These are phyloP conservation scores for Geoglossum cookeanum DNA, from an alignment of 2,329 filamentous ascomycete genomes.

Conservation along the genomic window DNA sequence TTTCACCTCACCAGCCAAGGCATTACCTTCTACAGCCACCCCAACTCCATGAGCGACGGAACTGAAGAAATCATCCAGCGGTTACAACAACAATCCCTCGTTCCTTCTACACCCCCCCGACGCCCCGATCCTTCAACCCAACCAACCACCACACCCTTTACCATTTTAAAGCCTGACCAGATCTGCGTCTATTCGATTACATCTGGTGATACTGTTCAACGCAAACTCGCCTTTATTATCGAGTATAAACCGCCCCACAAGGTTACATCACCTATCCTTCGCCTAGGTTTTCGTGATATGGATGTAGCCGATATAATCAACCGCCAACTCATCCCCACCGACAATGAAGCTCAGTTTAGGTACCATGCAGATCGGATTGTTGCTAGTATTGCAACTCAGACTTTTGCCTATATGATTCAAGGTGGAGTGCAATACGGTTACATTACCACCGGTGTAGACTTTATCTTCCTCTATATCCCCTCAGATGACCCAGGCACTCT, in stretches of 20 bases:
- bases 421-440: no score
- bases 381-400: no score
- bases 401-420: no score
- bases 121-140: no score
- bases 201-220: neutral
- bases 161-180: neutral
- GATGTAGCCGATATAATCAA: constrained; percentile 12
- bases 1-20: neutral
- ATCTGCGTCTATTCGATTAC: neutral
- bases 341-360: no score
- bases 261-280: constrained; percentile 7
- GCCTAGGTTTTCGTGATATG: constrained; percentile 7
- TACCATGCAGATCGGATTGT: no score
- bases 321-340: no score
- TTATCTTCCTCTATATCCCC: no score
- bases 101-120: neutral
- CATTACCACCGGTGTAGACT: no score
- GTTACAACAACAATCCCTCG: neutral
- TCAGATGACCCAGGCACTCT: no score
- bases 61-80: neutral
- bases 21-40: constrained; percentile 2
- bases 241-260: constrained; percentile 13
- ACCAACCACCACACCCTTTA: neutral
- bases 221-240: constrained; percentile 4
- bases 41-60: neutral